A percentile compares a stretch with the other conserved stretches of the same genome.
Evolutionary conservation across 2,329 filamentous ascomycete species (phyloP).

Genomic region (Aspergillus sp.): DNA sequence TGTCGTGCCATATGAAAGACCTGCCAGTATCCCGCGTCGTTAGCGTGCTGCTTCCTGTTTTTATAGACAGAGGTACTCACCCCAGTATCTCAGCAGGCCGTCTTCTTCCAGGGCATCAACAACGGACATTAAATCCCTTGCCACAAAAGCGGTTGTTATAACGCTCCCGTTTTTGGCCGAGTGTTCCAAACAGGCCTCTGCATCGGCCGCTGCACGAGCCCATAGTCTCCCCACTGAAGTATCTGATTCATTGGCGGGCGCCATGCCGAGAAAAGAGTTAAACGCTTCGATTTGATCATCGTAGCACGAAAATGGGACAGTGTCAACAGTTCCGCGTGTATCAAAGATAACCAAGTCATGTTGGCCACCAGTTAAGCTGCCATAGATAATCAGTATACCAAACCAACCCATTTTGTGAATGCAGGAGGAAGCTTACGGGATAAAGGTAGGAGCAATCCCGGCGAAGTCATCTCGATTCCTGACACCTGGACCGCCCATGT

Average conservation of each 20-base stretch:
- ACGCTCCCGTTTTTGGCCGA: slow-evolving; percentile 5
- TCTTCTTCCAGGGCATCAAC: slow-evolving; percentile 12
- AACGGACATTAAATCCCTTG: slow-evolving; percentile 10
- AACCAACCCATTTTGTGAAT: background rate
- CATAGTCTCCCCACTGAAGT: background rate
- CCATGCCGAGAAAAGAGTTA: background rate
- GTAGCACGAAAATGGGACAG: slow-evolving; percentile 7
- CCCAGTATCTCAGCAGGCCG: slow-evolving; percentile 12
- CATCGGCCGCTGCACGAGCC: slow-evolving; percentile 7
- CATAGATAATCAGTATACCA: background rate
- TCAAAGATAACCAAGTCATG: slow-evolving; percentile 12
- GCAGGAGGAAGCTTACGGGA: background rate
- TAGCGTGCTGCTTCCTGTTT: background rate
- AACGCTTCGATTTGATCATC: background rate
- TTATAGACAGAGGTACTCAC: background rate
- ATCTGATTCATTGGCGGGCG: background rate
- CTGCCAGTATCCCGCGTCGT: background rate
- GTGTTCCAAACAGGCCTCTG: slow-evolving; percentile 1
- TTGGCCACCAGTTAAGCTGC: slow-evolving; percentile 11
- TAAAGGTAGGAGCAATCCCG: background rate
- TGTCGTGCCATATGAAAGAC: slow-evolving; percentile 12
- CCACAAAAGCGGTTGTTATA: slow-evolving; percentile 12
- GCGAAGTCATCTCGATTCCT: background rate
- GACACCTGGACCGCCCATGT: slow-evolving; percentile 10
- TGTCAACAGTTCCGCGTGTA: slow-evolving; percentile 11